Evolutionary conservation across 352 stramenopile genomes (phyloP).

Genomic region (Globisporangium mamillatum): DNA sequence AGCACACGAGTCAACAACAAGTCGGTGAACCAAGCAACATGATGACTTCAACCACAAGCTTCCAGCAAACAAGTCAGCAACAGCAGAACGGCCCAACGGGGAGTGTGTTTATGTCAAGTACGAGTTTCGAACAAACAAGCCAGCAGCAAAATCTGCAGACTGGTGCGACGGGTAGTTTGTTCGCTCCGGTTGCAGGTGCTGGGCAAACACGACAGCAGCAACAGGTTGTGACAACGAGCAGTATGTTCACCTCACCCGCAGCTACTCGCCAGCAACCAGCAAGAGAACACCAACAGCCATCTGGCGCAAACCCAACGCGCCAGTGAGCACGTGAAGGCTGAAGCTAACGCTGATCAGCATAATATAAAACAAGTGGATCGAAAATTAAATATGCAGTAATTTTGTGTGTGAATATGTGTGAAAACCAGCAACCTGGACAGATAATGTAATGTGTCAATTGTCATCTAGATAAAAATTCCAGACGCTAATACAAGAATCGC

Average conservation of each 20-base stretch:
- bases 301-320: neutral
- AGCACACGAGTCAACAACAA: conserved; percentile 2
- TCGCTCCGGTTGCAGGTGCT: neutral
- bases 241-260: neutral
- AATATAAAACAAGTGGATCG: conserved; percentile 6
- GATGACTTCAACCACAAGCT: neutral
- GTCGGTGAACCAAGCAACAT: neutral
- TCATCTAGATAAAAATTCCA: conserved; percentile 88
- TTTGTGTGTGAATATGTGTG: neutral
- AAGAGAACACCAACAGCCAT: conserved; percentile 1
- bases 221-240: neutral
- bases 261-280: conserved; percentile 3
- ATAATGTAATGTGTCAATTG: neutral
- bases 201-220: neutral
- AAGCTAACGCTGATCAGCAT: neutral
- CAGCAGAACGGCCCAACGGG: neutral
- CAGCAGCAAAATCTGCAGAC: neutral
- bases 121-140: neutral
- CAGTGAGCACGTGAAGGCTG: neutral
- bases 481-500: conserved; percentile 87
- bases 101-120: neutral
- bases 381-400: neutral
- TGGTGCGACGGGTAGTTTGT: neutral
- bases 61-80: neutral
- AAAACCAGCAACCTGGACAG: neutral